Base-by-base conservation (phyloP, 768 basidiomycete genomes). In the Tulasnella sp. region DNA sequence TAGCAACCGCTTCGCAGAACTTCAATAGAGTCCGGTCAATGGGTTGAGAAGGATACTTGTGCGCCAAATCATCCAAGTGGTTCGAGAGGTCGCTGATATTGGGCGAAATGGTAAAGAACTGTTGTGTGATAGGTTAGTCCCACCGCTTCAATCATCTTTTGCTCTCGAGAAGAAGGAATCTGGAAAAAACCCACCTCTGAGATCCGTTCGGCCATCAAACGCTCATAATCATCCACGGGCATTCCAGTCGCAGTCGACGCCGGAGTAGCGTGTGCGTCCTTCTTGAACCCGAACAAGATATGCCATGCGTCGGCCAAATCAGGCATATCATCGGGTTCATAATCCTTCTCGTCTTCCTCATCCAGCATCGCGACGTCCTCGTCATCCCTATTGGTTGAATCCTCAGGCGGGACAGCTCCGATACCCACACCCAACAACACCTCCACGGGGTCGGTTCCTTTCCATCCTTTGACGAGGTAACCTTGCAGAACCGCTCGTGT, bases 401-500 rank as follows among this genome's bases (percentile, higher is more conserved):
- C 72, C 31, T 49, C 42, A 19, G 67, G 34, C 39, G 68, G 45
- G 72, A 45, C 36, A 39, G 72, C 40, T 69, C 81, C 76, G 64
- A 91, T 82, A 1, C 93, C 94, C 31, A 94, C 87, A 1, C 90
- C 89, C 69, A 95, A 83, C 75, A 96, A 82, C 77, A 91, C 88
- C 79, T 93, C 90, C 12, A 90, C 86, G 6, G 90, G 89, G 49
- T 89, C 87, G 0, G 87, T 83, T 0, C 94, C 93, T 37, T 86
- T 87, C 94, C 94, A 96, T 0, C 91, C 91, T 12, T 89, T 91
- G 1, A 89, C 90, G 67, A 95, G 85, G 80, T 95, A 96, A 0
- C 94, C 94, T 80, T 96, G 93, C 72, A 96, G 83, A 25, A 90
- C 91, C 0, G 93, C 93, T n/a, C 93, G 88, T 6, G 93, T 93